Conservation (phyloP, 768 basidiomycete genomes). For the Phylloporus rhodoxanthus region DNA sequence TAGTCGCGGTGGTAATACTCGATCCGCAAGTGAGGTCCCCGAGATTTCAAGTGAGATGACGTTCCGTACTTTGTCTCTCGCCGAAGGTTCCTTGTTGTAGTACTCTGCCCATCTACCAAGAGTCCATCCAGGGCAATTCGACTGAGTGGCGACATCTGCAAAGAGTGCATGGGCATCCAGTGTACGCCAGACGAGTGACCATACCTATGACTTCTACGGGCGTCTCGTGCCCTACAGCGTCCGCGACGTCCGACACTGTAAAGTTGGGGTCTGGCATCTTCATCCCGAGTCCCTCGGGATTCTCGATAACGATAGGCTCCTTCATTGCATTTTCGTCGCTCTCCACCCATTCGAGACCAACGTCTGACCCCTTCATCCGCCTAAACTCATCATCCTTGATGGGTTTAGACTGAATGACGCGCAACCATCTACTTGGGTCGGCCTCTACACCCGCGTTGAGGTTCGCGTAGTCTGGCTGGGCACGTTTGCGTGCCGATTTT, state of each 20-base stretch:
- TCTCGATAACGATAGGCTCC: conserved; percentile 78
- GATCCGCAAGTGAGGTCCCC: conserved; percentile 72
- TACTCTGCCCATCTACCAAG: conserved; percentile 89
- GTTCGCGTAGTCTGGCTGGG: conserved; percentile 74
- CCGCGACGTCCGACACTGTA: conserved; percentile 75
- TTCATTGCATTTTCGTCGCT: conserved; percentile 65
- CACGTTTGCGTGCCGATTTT: conserved; percentile 73
- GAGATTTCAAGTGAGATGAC: conserved; percentile 95
- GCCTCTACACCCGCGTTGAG: conserved; percentile 60
- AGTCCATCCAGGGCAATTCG: conserved; percentile 82
- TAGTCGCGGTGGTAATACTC: conserved; percentile 75
- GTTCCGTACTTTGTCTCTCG: conserved; percentile 84
- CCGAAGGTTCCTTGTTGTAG: conserved; percentile 58
- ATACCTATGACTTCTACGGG: conserved; percentile 90
- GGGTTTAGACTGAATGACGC: conserved; percentile 61
- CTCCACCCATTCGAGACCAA: conserved; percentile 72
- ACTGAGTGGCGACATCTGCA: conserved; percentile 83
- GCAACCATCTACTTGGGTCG: conserved; percentile 58
- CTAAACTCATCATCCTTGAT: conserved; percentile 61
- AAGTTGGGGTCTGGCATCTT: conserved; percentile 72
- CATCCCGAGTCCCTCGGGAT: conserved; percentile 81
- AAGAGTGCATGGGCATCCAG: conserved; percentile 1
- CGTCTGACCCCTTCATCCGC: conserved; percentile 58
- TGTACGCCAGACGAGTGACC: conserved; percentile 13
- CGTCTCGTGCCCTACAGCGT: conserved; percentile 68